Conservation (phyloP, 2,329 filamentous ascomycete genomes). For the Ophiostoma montium region DNA sequence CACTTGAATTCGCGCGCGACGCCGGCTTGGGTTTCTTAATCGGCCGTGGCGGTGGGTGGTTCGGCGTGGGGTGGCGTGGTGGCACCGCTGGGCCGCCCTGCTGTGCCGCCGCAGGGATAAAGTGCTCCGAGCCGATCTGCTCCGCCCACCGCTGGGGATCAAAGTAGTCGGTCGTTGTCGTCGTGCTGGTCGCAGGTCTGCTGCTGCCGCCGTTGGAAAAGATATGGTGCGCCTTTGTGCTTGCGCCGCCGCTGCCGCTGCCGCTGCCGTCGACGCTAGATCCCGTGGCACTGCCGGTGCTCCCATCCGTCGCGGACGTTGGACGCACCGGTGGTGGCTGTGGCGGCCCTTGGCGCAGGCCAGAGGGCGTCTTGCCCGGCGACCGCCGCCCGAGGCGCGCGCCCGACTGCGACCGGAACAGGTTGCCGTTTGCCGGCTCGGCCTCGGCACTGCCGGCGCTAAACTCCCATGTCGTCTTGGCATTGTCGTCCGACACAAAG, state of each 20-base stretch:
- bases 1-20: constrained; percentile 24
- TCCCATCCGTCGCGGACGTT: constrained; percentile 7
- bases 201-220: not conserved
- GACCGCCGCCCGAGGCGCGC: constrained; percentile 28
- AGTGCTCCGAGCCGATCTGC: constrained; percentile 40
- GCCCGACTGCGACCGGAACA: constrained; percentile 25
- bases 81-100: constrained; percentile 20
- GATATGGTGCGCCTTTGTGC: not conserved
- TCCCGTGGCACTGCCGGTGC: constrained; percentile 6
- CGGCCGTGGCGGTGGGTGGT: constrained; percentile 22
- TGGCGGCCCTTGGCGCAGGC: constrained; percentile 9
- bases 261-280: not conserved
- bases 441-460: constrained; percentile 30
- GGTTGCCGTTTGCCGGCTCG: constrained; percentile 14
- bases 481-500: constrained; percentile 37
- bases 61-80: constrained; percentile 30
- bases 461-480: constrained; percentile 33
- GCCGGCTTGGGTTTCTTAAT: constrained; percentile 48
- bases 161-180: constrained; percentile 25
- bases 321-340: constrained; percentile 9
- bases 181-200: constrained; percentile 5
- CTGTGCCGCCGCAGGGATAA: constrained; percentile 28
- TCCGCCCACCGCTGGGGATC: constrained; percentile 39
- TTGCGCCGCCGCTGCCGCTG: not conserved
- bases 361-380: constrained; percentile 9